Evolutionary conservation across 805 yeast species (phyloP).

Genomic region (Hanseniaspora nectarophila): DNA sequence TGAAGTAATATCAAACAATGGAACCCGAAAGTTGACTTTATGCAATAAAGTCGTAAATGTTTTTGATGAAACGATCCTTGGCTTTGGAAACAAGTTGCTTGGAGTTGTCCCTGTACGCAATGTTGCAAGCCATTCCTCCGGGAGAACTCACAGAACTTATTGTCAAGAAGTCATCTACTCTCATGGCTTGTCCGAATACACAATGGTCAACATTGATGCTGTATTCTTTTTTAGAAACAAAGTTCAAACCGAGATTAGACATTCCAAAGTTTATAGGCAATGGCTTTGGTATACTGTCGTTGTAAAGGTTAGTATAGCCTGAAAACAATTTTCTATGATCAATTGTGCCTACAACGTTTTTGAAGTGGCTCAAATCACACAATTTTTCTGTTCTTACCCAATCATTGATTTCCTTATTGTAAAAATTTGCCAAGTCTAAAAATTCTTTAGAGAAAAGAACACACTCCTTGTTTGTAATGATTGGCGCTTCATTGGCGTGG

Average conservation of each 20-base stretch:
- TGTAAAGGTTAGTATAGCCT: not conserved
- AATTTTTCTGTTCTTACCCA: not conserved
- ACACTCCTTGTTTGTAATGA: not conserved
- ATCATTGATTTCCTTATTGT: not conserved
- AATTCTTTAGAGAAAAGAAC: not conserved
- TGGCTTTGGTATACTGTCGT: not conserved
- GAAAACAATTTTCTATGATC: not conserved
- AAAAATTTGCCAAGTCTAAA: not conserved
- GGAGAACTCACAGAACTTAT: not conserved
- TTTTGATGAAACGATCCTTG: not conserved
- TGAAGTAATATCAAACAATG: too few species aligned
- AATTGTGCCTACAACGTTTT: not conserved
- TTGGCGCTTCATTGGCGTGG: not conserved
- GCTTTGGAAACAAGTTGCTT: not conserved
- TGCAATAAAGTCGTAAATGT: not conserved
- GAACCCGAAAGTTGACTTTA: too few species aligned
- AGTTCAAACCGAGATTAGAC: slow-evolving; percentile 7
- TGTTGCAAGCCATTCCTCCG: not conserved
- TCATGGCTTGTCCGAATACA: slow-evolving; percentile 9
- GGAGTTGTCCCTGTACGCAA: not conserved
- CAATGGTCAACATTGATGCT: not conserved
- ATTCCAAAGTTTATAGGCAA: not conserved
- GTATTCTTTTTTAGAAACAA: not conserved
- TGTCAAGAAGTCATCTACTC: slow-evolving; percentile 5
- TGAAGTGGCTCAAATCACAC: not conserved